phyloP scores from a whole-genome alignment of 306 rosid species.

The Castanopsis chinensis region DNA sequence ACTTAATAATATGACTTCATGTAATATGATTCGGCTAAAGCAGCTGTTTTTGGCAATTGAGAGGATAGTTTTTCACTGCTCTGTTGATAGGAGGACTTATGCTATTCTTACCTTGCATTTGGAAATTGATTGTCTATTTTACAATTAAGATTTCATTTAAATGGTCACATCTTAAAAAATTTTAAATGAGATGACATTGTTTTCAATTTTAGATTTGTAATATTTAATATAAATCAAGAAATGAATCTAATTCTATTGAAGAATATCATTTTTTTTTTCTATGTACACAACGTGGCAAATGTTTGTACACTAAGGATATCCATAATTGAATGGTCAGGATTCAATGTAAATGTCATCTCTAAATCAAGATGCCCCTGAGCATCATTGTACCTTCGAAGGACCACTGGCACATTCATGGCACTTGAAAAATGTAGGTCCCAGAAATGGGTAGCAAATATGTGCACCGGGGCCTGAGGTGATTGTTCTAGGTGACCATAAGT shows the following conservation, averaged over 20 bases:
- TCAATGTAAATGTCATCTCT: not conserved
- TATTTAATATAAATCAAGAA: too few species aligned
- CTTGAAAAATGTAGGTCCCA: slow-evolving; percentile 48
- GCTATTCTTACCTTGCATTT: too few species aligned
- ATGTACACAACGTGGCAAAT: not conserved
- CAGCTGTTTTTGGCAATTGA: too few species aligned
- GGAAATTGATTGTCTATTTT: too few species aligned
- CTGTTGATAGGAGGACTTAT: too few species aligned
- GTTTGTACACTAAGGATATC: not conserved
- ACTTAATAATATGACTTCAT: too few species aligned
- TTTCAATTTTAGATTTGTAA: too few species aligned
- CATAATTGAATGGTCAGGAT: not conserved
- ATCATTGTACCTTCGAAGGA: slow-evolving; percentile 7
- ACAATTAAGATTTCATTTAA: too few species aligned
- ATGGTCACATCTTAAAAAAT: rapidly evolving
- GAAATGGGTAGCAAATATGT: slow-evolving; percentile 11
- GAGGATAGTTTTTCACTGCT: too few species aligned
- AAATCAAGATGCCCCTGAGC: slow-evolving; percentile 24
- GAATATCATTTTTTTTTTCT: not conserved
- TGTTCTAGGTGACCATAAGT: slow-evolving; percentile 8
- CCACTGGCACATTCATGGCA: slow-evolving; percentile 33
- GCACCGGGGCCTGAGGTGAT: not conserved
- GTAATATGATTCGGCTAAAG: too few species aligned
- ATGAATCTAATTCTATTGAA: too few species aligned
- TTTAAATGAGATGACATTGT: too few species aligned